Evolutionary conservation across 768 basidiomycete genomes (phyloP).

Genomic region (Collybiopsis luxurians): DNA sequence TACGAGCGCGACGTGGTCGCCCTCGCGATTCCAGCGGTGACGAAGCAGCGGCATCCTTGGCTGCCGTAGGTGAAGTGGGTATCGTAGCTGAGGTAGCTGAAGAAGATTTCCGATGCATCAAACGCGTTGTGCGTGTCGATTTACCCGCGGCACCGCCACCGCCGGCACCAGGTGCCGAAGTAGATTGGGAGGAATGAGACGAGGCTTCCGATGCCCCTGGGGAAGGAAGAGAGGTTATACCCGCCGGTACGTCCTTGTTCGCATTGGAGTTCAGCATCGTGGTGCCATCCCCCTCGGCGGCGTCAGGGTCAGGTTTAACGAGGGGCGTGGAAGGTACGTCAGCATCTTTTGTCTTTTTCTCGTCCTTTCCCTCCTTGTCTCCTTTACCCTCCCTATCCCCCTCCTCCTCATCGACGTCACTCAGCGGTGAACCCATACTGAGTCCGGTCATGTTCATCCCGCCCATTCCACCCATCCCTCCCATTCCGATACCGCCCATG

Average conservation of each 20-base stretch:
- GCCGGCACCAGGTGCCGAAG: background rate
- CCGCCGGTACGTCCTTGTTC: background rate
- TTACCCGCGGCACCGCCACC: background rate
- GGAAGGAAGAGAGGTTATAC: background rate
- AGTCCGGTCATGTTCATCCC: background rate
- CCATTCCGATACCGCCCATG: background rate
- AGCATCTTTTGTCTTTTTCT: background rate
- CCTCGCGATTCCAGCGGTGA: background rate
- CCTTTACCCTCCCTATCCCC: background rate
- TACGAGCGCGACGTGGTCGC: background rate
- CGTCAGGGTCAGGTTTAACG: background rate
- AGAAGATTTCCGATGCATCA: background rate
- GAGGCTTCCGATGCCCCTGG: background rate
- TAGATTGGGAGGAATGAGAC: background rate
- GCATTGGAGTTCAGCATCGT: background rate
- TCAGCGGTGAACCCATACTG: background rate
- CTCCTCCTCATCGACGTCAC: conserved; percentile 1
- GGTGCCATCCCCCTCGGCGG: background rate
- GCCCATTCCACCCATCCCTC: background rate
- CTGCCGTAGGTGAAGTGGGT: background rate
- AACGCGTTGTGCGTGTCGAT: background rate
- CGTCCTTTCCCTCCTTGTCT: background rate
- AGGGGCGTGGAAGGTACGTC: background rate
- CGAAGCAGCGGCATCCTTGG: background rate
- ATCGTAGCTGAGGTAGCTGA: background rate